Evolutionary conservation across 179 eudicot species (phyloP).

Genomic region (Amaranthus tricolor): DNA sequence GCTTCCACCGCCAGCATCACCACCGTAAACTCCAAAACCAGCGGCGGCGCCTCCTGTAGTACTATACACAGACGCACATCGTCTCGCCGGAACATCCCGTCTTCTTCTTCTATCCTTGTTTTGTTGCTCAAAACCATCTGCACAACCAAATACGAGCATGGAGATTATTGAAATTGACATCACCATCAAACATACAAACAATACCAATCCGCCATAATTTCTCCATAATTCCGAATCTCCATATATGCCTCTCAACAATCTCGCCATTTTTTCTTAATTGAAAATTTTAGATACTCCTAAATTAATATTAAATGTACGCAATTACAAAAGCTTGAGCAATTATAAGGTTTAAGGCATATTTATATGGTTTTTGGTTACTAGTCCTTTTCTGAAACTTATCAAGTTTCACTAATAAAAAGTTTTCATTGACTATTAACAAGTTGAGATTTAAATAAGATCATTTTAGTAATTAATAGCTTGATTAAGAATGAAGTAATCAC

Average conservation of each 20-base stretch:
- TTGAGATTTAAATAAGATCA: too few relatives aligned
- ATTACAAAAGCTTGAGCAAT: too few relatives aligned
- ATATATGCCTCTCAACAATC: neutral
- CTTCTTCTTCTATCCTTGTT: neutral
- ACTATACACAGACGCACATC: neutral
- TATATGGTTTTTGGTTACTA: too few relatives aligned
- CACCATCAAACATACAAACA: neutral
- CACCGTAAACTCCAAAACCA: neutral
- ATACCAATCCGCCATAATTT: neutral
- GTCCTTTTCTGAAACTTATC: too few relatives aligned
- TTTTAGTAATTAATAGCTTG: too few relatives aligned
- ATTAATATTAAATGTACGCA: too few relatives aligned
- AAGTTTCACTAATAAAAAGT: too few relatives aligned
- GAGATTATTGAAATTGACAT: conserved; percentile 10
- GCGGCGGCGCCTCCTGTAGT: neutral
- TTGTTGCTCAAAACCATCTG: neutral
- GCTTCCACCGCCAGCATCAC: neutral
- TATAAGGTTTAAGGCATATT: too few relatives aligned
- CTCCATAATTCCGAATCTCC: neutral
- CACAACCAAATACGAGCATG: conserved; percentile 11
- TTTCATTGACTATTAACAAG: too few relatives aligned
- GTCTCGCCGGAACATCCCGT: neutral
- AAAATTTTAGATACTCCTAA: too few relatives aligned
- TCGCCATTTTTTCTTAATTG: neutral
- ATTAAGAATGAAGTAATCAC: too few relatives aligned